Conservation (phyloP, 257 asterid genomes). For the Penstemon newberryi region DNA sequence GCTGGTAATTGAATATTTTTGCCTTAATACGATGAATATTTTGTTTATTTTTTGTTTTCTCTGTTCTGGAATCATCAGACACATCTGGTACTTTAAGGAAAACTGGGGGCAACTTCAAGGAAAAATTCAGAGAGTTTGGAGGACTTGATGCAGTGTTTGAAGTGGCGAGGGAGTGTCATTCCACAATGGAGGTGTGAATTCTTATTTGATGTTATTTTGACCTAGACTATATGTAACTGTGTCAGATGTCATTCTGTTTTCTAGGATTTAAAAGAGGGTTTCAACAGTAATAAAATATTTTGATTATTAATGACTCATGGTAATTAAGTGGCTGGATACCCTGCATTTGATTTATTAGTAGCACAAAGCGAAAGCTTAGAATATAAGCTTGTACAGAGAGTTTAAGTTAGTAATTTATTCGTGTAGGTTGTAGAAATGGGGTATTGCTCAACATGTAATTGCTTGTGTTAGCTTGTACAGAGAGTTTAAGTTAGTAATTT, state of each 20-base stretch:
- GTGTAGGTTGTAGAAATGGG: no score
- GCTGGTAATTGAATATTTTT: background rate
- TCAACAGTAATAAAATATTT: background rate
- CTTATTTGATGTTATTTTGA: slow-evolving; percentile 19
- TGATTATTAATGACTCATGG: slow-evolving; percentile 10
- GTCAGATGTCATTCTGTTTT: slow-evolving; percentile 2
- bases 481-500: no score
- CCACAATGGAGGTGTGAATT: slow-evolving; percentile 59
- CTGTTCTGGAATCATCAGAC: slow-evolving; percentile 43
- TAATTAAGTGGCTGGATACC: background rate
- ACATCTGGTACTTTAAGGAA: slow-evolving; percentile 58
- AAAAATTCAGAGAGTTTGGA: slow-evolving; percentile 73
- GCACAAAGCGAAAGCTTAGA: background rate
- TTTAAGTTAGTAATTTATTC: no score
- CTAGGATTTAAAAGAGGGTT: slow-evolving; percentile 3
- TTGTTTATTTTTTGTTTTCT: slow-evolving; percentile 11
- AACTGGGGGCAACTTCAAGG: slow-evolving; percentile 69
- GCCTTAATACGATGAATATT: background rate
- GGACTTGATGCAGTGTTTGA: slow-evolving; percentile 83
- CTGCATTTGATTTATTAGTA: background rate
- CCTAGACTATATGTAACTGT: background rate
- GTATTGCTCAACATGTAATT: no score
- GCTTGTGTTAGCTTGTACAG: no score
- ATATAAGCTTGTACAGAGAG: no score
- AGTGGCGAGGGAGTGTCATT: slow-evolving; percentile 69